These are phyloP conservation scores for Rhododendron williamsianum DNA, from an alignment of 148 eudicot species.

Conservation along the genomic window DNA sequence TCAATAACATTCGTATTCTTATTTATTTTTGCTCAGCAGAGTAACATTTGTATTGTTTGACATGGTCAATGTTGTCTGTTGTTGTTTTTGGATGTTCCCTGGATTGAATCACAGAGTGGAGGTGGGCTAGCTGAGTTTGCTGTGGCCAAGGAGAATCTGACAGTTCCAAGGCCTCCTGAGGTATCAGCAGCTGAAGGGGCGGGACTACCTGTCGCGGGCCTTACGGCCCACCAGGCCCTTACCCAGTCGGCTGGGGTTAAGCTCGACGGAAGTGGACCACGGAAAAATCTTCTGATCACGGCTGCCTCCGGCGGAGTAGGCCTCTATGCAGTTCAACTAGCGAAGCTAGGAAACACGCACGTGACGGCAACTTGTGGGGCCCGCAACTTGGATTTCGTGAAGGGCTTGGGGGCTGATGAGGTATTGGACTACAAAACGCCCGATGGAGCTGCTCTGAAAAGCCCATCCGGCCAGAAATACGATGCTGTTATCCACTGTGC, in stretches of 20 bases:
- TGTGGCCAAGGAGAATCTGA: conserved; percentile 44
- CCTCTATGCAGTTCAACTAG: conserved; percentile 76
- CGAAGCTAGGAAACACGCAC: conserved; percentile 73
- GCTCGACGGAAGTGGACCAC: conserved; percentile 53
- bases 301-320: conserved; percentile 84
- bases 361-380: conserved; percentile 80
- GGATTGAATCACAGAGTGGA: conserved; percentile 35
- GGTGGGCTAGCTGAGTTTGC: conserved; percentile 76
- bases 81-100: not conserved
- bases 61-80: not conserved
- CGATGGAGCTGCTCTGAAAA: conserved; percentile 57
- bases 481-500: conserved; percentile 67
- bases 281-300: conserved; percentile 50
- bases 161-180: conserved; percentile 56
- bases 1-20: not conserved
- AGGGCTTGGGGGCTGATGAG: conserved; percentile 71
- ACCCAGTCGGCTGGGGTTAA: conserved; percentile 42
- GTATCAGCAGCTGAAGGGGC: conserved; percentile 70
- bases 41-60: not conserved
- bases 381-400: conserved; percentile 60
- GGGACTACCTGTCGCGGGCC: conserved; percentile 47
- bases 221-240: conserved; percentile 69
- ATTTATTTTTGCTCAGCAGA: no score
- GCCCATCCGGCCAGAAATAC: conserved; percentile 67
- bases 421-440: conserved; percentile 76